Conservation (phyloP, 192 early-diverging fungal genomes). For the Paraglomus brasilianum region DNA sequence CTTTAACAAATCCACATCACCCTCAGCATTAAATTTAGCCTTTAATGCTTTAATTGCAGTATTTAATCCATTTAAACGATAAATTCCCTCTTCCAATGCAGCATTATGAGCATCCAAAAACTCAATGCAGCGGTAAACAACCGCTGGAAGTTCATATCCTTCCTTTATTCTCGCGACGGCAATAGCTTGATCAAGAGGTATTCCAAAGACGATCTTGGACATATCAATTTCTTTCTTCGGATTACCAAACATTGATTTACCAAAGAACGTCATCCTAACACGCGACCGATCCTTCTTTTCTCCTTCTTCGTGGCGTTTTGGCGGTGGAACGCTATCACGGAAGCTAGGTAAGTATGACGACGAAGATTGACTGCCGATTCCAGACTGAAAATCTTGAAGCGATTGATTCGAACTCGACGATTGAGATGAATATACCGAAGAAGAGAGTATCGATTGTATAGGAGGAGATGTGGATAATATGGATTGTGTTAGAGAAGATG, state of each 20-base stretch:
- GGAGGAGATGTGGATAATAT: too few species aligned
- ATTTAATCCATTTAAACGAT: conserved; percentile 83
- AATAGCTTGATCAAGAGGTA: conserved; percentile 77
- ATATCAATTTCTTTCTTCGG: conserved; percentile 21
- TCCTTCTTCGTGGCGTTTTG: background rate
- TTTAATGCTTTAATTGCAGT: conserved; percentile 72
- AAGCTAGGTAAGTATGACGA: too few species aligned
- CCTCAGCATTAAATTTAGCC: conserved; percentile 79
- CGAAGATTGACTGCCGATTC: too few species aligned
- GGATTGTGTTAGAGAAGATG: too few species aligned
- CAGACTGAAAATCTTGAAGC: too few species aligned
- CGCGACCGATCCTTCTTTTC: background rate
- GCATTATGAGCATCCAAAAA: conserved; percentile 91
- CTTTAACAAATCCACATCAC: conserved; percentile 69
- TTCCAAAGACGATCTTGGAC: conserved; percentile 72
- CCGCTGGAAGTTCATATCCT: conserved; percentile 81
- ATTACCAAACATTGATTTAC: conserved; percentile 29
- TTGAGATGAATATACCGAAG: too few species aligned
- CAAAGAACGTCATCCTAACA: conserved; percentile 28
- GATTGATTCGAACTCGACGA: too few species aligned
- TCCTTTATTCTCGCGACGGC: conserved; percentile 70
- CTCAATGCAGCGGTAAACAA: conserved; percentile 95
- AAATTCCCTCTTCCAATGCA: conserved; percentile 90
- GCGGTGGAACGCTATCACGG: too few species aligned
- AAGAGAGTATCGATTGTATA: too few species aligned